These are phyloP conservation scores for Capniomyces stellatus DNA, from an alignment of 371 early-diverging fungal species.

Conservation along the genomic window DNA sequence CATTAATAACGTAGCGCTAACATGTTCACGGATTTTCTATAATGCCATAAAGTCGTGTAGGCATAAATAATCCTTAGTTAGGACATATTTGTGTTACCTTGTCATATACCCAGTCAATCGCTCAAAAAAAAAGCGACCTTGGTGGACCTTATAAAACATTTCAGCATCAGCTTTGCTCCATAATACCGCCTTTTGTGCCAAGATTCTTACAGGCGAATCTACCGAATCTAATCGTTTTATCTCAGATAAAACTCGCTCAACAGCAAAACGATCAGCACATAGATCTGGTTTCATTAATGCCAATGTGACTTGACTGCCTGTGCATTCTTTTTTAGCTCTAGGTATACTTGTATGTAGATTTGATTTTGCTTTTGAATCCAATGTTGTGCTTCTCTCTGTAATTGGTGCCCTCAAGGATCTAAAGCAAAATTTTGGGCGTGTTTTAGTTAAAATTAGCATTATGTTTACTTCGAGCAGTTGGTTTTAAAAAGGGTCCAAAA, in stretches of 20 bases:
- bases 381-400: no score
- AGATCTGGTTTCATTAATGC: slow-evolving; percentile 64
- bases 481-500: no score
- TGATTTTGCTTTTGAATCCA: no score
- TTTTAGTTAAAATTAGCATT: no score
- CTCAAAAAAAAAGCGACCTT: slow-evolving; percentile 41
- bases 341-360: no score
- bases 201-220: slow-evolving; percentile 27
- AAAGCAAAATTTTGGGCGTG: no score
- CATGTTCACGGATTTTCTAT: no score
- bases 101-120: slow-evolving; percentile 53
- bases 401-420: no score
- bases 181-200: slow-evolving; percentile 24
- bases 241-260: slow-evolving; percentile 10
- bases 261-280: slow-evolving; percentile 32
- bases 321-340: background rate
- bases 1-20: no score
- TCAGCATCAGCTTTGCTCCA: slow-evolving; percentile 46
- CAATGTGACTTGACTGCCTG: slow-evolving; percentile 31
- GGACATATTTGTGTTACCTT: slow-evolving; percentile 25
- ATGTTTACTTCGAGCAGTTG: no score
- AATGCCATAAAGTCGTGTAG: no score
- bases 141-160: slow-evolving; percentile 53
- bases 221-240: background rate
- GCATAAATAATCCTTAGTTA: no score